Percentiles rank a stretch among this genome's conserved stretches.
These are phyloP conservation scores for Sporothrix brunneoviolacea DNA, from an alignment of 2,329 filamentous ascomycete species.

Conservation along the genomic window DNA sequence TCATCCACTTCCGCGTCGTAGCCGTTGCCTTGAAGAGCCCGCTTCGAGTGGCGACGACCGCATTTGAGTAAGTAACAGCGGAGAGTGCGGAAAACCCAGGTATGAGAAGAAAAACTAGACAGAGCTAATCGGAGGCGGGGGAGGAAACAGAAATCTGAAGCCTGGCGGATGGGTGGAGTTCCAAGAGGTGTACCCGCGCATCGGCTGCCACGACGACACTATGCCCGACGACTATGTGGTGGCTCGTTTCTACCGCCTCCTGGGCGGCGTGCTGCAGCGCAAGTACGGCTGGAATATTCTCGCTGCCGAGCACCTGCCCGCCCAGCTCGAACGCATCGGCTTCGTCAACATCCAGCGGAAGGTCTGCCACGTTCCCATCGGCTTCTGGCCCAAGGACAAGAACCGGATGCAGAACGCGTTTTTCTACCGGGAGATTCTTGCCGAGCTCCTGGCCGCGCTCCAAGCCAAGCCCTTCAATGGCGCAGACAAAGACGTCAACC, in stretches of 20 bases:
- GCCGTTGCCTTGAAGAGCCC: slow-evolving; percentile 49
- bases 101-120: too few relatives aligned
- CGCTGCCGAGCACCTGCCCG: slow-evolving; percentile 26
- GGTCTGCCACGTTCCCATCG: slow-evolving; percentile 39
- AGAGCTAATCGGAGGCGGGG: too few relatives aligned
- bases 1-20: slow-evolving; percentile 52
- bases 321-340: slow-evolving; percentile 31
- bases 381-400: slow-evolving; percentile 37
- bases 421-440: slow-evolving; percentile 34
- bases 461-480: slow-evolving; percentile 35
- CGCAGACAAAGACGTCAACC: slow-evolving; percentile 30
- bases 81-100: neutral
- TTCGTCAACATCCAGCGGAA: slow-evolving; percentile 37
- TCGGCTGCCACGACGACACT: slow-evolving; percentile 38
- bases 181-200: slow-evolving; percentile 35
- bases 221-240: slow-evolving; percentile 36
- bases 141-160: slow-evolving; percentile 35
- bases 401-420: slow-evolving; percentile 35
- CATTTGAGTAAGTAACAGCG: slow-evolving; percentile 39
- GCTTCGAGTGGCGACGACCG: slow-evolving; percentile 36
- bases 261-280: slow-evolving; percentile 19
- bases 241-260: slow-evolving; percentile 24
- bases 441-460: slow-evolving; percentile 34
- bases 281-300: slow-evolving; percentile 33
- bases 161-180: slow-evolving; percentile 46